phyloP scores from a whole-genome alignment of 495 filamentous ascomycete genomes.

The Letharia lupina region DNA sequence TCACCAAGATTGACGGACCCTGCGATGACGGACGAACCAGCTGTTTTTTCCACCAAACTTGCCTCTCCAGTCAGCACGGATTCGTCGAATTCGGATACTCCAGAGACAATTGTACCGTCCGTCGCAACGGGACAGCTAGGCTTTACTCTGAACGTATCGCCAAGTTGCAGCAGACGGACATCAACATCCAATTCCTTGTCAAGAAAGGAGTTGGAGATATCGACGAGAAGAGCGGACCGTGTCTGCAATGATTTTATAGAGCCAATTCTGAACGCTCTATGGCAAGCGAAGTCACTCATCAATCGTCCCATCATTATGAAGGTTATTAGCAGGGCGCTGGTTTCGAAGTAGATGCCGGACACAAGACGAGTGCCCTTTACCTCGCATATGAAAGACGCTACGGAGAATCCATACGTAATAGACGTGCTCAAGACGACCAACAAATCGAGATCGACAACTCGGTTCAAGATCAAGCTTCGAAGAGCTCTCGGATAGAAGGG shows the following conservation, averaged over 20 bases:
- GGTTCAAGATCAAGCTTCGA: conserved; percentile 52
- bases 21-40: conserved; percentile 48
- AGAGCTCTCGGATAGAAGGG: conserved; percentile 63
- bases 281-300: conserved; percentile 54
- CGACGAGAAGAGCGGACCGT: conserved; percentile 27
- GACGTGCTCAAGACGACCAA: conserved; percentile 66
- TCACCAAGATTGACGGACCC: conserved; percentile 58
- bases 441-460: conserved; percentile 68
- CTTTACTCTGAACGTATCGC: conserved; percentile 56
- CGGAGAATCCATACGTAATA: conserved; percentile 63
- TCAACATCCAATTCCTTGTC: conserved; percentile 47
- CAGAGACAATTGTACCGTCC: conserved; percentile 58
- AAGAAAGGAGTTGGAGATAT: not conserved
- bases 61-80: conserved; percentile 70
- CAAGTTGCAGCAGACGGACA: conserved; percentile 61
- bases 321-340: conserved; percentile 67
- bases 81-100: conserved; percentile 62
- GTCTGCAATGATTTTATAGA: conserved; percentile 55
- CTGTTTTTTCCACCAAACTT: conserved; percentile 45
- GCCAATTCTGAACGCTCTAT: conserved; percentile 57
- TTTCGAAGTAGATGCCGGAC: conserved; percentile 65
- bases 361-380: conserved; percentile 42
- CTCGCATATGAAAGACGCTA: conserved; percentile 55
- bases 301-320: conserved; percentile 69
- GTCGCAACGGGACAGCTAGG: conserved; percentile 56